Evolutionary conservation across 768 basidiomycete genomes (phyloP), one percentile per base, ranked within the genome.

Genomic region (Russula compacta): DNA sequence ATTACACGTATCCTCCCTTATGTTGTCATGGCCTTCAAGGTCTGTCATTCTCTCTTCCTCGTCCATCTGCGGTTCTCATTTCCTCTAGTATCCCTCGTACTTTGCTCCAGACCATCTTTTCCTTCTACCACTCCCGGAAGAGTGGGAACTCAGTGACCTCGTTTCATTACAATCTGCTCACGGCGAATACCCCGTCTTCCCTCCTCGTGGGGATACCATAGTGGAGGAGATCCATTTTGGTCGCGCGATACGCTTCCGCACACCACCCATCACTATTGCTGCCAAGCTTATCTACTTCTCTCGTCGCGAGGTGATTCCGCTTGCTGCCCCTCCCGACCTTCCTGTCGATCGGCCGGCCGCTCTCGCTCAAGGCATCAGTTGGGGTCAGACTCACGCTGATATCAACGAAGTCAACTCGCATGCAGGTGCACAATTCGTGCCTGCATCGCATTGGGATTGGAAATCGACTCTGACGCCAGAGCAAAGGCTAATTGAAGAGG

Each of bases 201-300:
- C 73, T 56, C 48, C 58, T 21, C 58, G 50, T 32, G 57, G 66
- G 15, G 68, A 66, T 10, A 58, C 62, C 19, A 49, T 58, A 44
- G 54, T 65, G 35, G 61, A 57, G 38, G 29, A 71, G 7, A 29
- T 38, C 17, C 71, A 72, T 59, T 72, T 54, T 56, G 62, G 48
- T 33, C 55, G 67, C 14, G 33, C 44, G n/a, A 50, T 72, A 53
- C 51, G 53, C 49, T 62, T 75, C 52, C 57, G 66, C 50, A 49
- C 70, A 1, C 85, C 86, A 0, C 78, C 82, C 8, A 74, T 80
- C 17, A 73, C 83, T 29, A 67, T 76, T 36, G 80, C 86, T 0
- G 87, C 87, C 0, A 84, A 81, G 42, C 76, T 87, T 9, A 69
- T 87, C 38, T 89, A 81, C 72, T 78, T 86, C 50, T 75, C 83